Percentiles rank a stretch among this genome's conserved stretches.
Evolutionary conservation across 1,284 basidiomycete species (phyloP).

Genomic region (Cerioporus squamosus): DNA sequence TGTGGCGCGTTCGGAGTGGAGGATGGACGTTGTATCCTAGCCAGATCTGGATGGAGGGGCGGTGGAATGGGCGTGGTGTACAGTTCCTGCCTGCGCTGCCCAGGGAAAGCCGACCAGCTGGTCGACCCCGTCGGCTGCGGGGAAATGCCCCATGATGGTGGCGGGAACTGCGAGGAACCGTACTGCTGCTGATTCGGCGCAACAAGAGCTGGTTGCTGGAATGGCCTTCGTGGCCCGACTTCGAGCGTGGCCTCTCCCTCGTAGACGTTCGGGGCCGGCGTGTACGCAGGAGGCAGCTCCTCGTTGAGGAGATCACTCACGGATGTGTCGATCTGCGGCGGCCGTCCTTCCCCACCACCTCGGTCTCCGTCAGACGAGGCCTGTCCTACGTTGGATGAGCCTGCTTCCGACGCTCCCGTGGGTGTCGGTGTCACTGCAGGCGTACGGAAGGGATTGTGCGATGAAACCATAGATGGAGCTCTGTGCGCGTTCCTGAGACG

Average conservation of each 20-base stretch:
- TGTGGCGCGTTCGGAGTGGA: conserved; percentile 10
- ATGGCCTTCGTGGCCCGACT: conserved; percentile 64
- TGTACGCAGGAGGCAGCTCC: conserved; percentile 71
- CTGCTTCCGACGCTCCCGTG: conserved; percentile 17
- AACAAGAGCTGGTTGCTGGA: conserved; percentile 47
- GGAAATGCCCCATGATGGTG: conserved; percentile 10
- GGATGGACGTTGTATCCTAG: conserved; percentile 14
- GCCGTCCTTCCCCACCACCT: conserved; percentile 5
- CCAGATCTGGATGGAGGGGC: conserved; percentile 14
- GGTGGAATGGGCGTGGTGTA: conserved; percentile 24
- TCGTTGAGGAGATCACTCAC: conserved; percentile 38
- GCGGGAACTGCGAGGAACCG: conserved; percentile 14
- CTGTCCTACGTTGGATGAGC: background rate
- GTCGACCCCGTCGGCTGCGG: conserved; percentile 9
- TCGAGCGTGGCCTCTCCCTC: conserved; percentile 66
- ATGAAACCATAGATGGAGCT: conserved; percentile 16
- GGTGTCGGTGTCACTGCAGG: conserved; percentile 29
- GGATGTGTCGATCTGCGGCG: conserved; percentile 5
- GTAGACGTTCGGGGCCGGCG: conserved; percentile 51
- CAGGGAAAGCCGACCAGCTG: conserved; percentile 25
- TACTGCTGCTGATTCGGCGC: conserved; percentile 19
- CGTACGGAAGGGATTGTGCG: conserved; percentile 38
- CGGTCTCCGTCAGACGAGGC: conserved; percentile 9
- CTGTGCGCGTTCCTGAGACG: background rate
- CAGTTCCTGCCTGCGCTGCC: conserved; percentile 4